Evolutionary conservation across 768 basidiomycete species (phyloP).

Genomic region (Tubosaeta sp.): DNA sequence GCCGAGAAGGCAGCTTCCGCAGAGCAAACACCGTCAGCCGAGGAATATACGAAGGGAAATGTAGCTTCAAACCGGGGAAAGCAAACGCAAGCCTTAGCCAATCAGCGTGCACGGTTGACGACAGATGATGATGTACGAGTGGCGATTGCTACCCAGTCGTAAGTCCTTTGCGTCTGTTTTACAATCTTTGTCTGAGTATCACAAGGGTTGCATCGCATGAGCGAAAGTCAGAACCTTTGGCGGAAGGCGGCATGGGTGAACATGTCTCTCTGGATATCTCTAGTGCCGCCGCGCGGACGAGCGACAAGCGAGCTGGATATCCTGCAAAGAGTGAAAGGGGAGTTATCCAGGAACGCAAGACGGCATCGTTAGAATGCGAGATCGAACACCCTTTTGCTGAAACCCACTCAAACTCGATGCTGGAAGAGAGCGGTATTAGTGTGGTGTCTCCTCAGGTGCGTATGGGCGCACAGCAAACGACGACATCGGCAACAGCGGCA

Average conservation of each 20-base stretch:
- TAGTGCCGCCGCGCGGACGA: background rate
- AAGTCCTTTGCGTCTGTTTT: background rate
- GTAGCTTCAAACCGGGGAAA: background rate
- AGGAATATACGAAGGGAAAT: background rate
- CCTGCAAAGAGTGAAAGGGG: background rate
- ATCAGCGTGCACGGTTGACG: background rate
- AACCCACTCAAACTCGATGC: background rate
- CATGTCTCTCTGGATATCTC: background rate
- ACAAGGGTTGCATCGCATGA: background rate
- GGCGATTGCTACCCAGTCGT: background rate
- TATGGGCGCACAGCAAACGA: background rate
- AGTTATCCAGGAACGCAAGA: background rate
- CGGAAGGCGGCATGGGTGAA: background rate
- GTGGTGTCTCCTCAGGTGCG: conserved; percentile 1
- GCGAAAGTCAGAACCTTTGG: background rate
- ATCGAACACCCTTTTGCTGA: background rate
- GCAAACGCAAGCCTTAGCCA: background rate
- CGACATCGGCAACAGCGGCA: background rate
- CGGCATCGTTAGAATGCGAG: background rate
- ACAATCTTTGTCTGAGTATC: background rate
- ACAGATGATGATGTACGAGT: background rate
- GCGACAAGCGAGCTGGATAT: background rate
- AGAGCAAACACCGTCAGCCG: background rate
- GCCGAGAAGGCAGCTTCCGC: background rate
- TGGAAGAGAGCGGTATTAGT: background rate